Evolutionary conservation across 192 early-diverging fungal species (phyloP).

Genomic region (Coemansia sp.): DNA sequence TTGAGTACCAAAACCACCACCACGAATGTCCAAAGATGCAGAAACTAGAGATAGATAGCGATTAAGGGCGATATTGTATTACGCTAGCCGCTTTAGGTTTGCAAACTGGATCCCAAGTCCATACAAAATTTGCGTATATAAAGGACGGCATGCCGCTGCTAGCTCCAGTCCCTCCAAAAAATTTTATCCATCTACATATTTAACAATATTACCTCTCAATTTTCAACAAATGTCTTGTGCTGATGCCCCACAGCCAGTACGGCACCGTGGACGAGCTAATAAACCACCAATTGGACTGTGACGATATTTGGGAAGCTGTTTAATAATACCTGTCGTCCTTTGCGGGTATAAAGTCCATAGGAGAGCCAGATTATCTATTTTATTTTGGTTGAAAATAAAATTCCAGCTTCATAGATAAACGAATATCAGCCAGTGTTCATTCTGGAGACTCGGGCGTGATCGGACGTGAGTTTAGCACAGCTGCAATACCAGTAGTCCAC

Average conservation of each 20-base stretch:
- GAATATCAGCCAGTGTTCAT: neutral
- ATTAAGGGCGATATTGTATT: neutral
- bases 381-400: neutral
- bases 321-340: neutral
- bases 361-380: neutral
- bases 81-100: too few species aligned
- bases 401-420: neutral
- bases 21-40: neutral
- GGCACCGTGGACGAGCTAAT: neutral
- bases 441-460: neutral
- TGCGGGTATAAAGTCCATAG: neutral
- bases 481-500: slow-evolving; percentile 43
- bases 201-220: neutral
- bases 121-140: neutral
- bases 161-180: neutral
- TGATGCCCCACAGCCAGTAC: neutral
- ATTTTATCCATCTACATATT: neutral
- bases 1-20: neutral
- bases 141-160: neutral
- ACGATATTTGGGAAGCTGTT: neutral
- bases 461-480: slow-evolving; percentile 35
- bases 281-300: neutral
- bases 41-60: neutral
- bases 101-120: neutral
- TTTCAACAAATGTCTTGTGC: neutral